Conservation (phyloP, 306 rosid species). For the Canavalia ensiformis region DNA sequence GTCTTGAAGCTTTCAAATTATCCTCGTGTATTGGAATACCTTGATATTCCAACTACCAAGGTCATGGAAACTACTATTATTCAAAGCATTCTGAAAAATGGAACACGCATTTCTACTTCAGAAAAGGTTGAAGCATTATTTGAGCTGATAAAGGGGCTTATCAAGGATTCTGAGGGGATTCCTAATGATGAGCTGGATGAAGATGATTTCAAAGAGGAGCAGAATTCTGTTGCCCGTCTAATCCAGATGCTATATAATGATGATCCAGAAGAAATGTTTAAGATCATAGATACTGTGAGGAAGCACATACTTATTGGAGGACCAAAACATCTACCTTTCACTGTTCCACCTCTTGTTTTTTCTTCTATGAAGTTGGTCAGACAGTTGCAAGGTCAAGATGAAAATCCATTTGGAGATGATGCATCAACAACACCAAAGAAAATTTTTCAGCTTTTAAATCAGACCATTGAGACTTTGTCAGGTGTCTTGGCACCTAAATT, state of each 20-base stretch:
- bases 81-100: slow-evolving; percentile 96
- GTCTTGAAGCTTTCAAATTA: slow-evolving; percentile 94
- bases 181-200: slow-evolving; percentile 85
- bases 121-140: slow-evolving; percentile 98
- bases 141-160: slow-evolving; percentile 93
- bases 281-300: slow-evolving; percentile 88
- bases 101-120: slow-evolving; percentile 78
- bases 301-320: slow-evolving; percentile 92
- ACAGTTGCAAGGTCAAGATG: slow-evolving; percentile 93
- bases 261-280: slow-evolving; percentile 87
- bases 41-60: slow-evolving; percentile 86
- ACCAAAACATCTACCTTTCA: slow-evolving; percentile 88
- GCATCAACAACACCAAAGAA: slow-evolving; percentile 83
- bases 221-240: slow-evolving; percentile 90
- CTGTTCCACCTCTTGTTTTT: slow-evolving; percentile 90
- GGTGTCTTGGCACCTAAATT: slow-evolving; percentile 85
- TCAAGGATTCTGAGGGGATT: slow-evolving; percentile 82
- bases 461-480: slow-evolving; percentile 86
- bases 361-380: slow-evolving; percentile 95
- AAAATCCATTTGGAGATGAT: slow-evolving; percentile 94
- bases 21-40: slow-evolving; percentile 92
- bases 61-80: slow-evolving; percentile 97
- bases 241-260: slow-evolving; percentile 94
- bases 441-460: slow-evolving; percentile 90
- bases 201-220: slow-evolving; percentile 99